Conservation (phyloP, 768 basidiomycete species). For the Leucocoprinus leucothites region DNA sequence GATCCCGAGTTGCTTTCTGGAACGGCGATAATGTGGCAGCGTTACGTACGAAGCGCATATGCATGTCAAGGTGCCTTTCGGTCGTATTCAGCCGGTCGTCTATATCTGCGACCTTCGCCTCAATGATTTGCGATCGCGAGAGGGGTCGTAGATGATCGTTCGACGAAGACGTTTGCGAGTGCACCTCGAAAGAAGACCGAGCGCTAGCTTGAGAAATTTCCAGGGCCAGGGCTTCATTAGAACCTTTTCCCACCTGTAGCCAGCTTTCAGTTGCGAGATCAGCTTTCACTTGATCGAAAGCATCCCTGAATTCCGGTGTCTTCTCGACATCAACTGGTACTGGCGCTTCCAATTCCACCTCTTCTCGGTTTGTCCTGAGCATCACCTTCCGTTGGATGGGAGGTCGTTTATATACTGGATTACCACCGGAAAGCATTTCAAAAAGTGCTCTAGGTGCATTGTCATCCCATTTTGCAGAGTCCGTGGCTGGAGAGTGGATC, state of each 20-base stretch:
- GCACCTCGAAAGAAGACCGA: background rate
- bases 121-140: conserved; percentile 56
- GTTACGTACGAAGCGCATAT: conserved; percentile 75
- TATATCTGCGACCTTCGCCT: conserved; percentile 61
- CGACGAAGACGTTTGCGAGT: conserved; percentile 19
- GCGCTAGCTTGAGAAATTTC: background rate
- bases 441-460: conserved; percentile 37
- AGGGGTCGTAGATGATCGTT: conserved; percentile 31
- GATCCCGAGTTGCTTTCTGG: conserved; percentile 77
- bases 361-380: conserved; percentile 23
- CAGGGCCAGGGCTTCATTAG: background rate
- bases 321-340: conserved; percentile 52
- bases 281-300: conserved; percentile 85
- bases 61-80: conserved; percentile 59
- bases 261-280: conserved; percentile 59
- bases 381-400: conserved; percentile 26
- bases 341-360: conserved; percentile 37
- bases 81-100: conserved; percentile 52
- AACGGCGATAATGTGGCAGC: conserved; percentile 87
- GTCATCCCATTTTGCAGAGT: conserved; percentile 39
- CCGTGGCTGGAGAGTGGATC: conserved; percentile 22
- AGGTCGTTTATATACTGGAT: conserved; percentile 21
- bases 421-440: conserved; percentile 35
- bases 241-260: conserved; percentile 1
- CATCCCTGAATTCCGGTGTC: conserved; percentile 70